Base-by-base conservation (phyloP, 345 rosid species). In the Trapa bicornis region DNA sequence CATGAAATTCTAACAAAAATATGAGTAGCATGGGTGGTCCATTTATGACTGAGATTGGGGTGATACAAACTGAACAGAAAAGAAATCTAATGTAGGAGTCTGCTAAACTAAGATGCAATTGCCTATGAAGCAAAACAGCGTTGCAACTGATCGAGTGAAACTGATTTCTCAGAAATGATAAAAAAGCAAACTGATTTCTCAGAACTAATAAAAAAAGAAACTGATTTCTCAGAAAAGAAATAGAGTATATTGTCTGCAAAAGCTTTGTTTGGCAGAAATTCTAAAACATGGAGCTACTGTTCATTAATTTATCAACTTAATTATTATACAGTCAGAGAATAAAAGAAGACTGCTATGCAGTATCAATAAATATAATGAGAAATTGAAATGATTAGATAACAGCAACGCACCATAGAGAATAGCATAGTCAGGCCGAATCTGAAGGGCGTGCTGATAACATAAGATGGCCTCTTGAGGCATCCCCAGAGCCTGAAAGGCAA, bases 391-490 rank as follows among this genome's bases (percentile, higher is more conserved):
- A 6, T 60, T 33, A 41, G 15, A 32, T 42, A 67, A 22, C 29
- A 22, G 29, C 29, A 37, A 71, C 96, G 83, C 66, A 95, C 99
- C 99, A 79, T 75, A 87, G 47, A 88, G 92, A 76, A 95, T 80
- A 37, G 99, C 89, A 79, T 81, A 79, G 67, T 85, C 86, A 65
- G 99, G 94, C 41, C 96, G 82, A 65, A 80, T 70, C 79, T 95
- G 97, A 80, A 87, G 79, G 75, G 94, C 96, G 39, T 83, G 91
- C 82, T 91, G 96, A 75, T 91, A 95, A 74, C 97, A 95, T 64
- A 84, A 58, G 39, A 87, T 85, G 66, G 99, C 99, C 79, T 95
- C 99, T 72, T 91, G 88, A 72, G 87, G 86, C 97, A 91, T 86
- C 64, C 96, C 90, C 73, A 95, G 77, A 56, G 96, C 91, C 99